Conservation (phyloP, 2,329 filamentous ascomycete species). For the Colletotrichum sp. region DNA sequence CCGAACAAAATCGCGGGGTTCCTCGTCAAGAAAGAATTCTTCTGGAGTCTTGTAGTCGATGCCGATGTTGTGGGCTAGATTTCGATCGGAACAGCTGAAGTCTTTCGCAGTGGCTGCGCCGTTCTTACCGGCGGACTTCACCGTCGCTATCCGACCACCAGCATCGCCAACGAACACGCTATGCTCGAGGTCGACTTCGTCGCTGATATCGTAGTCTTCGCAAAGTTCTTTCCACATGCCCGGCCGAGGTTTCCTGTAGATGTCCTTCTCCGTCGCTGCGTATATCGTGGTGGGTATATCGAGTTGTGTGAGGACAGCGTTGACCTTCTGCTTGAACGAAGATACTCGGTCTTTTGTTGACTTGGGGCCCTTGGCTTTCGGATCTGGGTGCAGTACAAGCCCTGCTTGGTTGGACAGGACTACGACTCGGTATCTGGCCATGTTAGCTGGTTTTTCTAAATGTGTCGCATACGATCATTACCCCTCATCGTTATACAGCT, state of each 20-base stretch:
- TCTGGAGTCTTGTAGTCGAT: slow-evolving; percentile 87
- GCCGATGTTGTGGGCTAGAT: slow-evolving; percentile 86
- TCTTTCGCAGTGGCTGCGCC: slow-evolving; percentile 50
- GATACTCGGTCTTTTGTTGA: slow-evolving; percentile 65
- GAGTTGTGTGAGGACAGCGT: slow-evolving; percentile 71
- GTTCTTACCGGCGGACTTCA: not conserved
- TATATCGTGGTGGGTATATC: slow-evolving; percentile 82
- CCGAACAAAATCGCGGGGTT: slow-evolving; percentile 68
- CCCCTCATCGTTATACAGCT: slow-evolving; percentile 72
- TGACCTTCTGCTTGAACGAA: slow-evolving; percentile 85
- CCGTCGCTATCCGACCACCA: slow-evolving; percentile 63
- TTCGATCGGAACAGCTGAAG: slow-evolving; percentile 72
- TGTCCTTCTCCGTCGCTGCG: slow-evolving; percentile 83
- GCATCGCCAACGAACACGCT: slow-evolving; percentile 95
- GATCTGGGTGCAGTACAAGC: slow-evolving; percentile 74
- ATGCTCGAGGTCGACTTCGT: slow-evolving; percentile 67
- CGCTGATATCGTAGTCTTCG: slow-evolving; percentile 64
- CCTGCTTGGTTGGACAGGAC: slow-evolving; percentile 91
- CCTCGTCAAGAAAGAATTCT: slow-evolving; percentile 81
- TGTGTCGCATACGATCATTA: slow-evolving; percentile 35
- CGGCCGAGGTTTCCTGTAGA: slow-evolving; percentile 82
- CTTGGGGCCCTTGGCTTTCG: slow-evolving; percentile 71
- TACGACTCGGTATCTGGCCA: slow-evolving; percentile 70
- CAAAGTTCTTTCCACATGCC: slow-evolving; percentile 83
- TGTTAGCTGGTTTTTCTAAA: not conserved